Conservation (phyloP, 345 rosid genomes). For the Salix brachista region DNA sequence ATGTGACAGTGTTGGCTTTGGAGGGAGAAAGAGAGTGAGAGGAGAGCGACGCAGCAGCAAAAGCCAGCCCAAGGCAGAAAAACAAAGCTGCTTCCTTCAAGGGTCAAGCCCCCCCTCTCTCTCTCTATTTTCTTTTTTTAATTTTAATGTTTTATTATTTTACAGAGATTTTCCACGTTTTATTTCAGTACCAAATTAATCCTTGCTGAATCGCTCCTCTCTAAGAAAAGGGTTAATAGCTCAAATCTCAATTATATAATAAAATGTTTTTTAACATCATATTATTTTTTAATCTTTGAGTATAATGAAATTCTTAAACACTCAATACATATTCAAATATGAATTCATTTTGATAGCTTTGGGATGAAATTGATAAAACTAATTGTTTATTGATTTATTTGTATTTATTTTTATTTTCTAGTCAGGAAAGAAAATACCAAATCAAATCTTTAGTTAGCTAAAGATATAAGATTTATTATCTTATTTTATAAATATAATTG, state of each 20-base stretch:
- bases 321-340: no score
- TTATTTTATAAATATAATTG: no score
- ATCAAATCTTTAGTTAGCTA: neutral
- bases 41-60: neutral
- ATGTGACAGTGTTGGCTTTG: neutral
- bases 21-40: neutral
- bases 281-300: no score
- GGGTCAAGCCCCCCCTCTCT: neutral
- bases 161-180: neutral
- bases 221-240: no score
- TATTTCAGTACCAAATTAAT: neutral
- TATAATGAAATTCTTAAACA: no score
- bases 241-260: no score
- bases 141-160: neutral
- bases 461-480: no score
- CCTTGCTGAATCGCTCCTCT: neutral
- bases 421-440: neutral
- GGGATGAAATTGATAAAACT: neutral
- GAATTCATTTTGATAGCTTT: neutral
- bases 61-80: neutral
- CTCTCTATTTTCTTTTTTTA: neutral
- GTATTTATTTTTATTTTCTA: neutral
- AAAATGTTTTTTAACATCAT: no score
- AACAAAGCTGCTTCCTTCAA: neutral
- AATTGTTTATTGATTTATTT: neutral